Evolutionary conservation across 2,329 filamentous ascomycete species (phyloP), one percentile per base, ranked within the genome.

Genomic region (Apiospora hydei): DNA sequence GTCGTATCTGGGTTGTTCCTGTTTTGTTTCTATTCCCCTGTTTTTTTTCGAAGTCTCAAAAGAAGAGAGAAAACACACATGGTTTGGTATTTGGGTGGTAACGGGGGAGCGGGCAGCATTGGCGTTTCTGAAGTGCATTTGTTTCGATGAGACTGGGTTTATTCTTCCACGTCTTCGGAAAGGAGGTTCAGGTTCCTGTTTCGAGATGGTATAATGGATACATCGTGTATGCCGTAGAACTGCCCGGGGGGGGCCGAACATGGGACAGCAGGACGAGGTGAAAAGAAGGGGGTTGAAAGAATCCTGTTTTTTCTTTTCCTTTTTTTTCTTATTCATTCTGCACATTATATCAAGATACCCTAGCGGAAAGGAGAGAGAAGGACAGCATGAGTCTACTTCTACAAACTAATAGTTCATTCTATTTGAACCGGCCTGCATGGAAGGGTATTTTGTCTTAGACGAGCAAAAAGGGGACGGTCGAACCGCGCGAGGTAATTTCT

Each of bases 301-400:
- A 11, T 8, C 18, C 34, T 53, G 24, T 14, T 24, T 16, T 53
- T 21, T 13, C 13, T 18, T 6, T 41, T 8, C 18, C 46, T 8
- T 21, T 18, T 47, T 18, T 11, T 41, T 8, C 18, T n/a, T 41
- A 34, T 41, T 64, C 13, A 43, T 43, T 41, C 34, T 53, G 51
- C 34, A n/a, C 34, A 41, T 14, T 64, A 64, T n/a, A 41, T 64
- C 18, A 41, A 64, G 57, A 64, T 64, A 64, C 57, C 57, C 57
- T 18, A 5, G 53, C 16, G 57, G 34, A 64, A 21, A 41, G 57
- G 30, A 61, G n/a, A 24, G 57, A 61, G 5, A 11, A 16, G 38
- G 1, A 24, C 34, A 61, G 14, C 10, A 16, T n/a, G 2, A 38
- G 30, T 38, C 53, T 61, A 21, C 53, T 38, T 34, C 38, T 61